Base-by-base conservation (phyloP, 2,329 filamentous ascomycete genomes). In the Penicillium crustosum region DNA sequence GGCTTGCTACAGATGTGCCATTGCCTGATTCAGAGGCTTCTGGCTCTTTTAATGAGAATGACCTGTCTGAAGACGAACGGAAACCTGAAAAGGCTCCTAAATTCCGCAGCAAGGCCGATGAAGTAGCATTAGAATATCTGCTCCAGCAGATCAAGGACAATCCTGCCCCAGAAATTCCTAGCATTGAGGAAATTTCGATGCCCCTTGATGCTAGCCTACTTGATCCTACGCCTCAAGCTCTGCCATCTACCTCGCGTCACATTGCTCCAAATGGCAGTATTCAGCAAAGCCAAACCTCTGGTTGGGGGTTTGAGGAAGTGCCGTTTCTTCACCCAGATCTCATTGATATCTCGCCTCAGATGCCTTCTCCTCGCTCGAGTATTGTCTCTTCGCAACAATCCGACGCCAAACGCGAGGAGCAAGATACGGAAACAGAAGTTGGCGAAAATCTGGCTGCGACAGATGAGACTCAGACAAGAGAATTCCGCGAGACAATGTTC, bases 401-500 rank as follows among this genome's bases (percentile, higher is more conserved):
- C 15, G 10, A n/a, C 17, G 12, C 7, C 12, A 21, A 39, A 23
- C 17, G 2, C 17, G 42, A 15, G 4, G n/a, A 33, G 4, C 25
- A 44, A n/a, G 31, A 15, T 52, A 2, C 38, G 13, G 19, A n/a
- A 6, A 6, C 47, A 23, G 10, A 38, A 17, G 5, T 23, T 10
- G 15, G 10, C 10, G 53, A 56, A 27, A 44, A 8, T 2, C n/a
- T 56, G n/a, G 47, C 29, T 19, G 6, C 21, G 3, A 33, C 15
- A 5, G 53, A 44, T 0, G 53, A 56, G 19, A 38, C 23, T 12
- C 23, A 38, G 12, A 56, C 47, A 12, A 31, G 53, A 19, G 39
- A 38, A 29, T 51, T 51, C 25, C 48, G 9, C 9, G 21, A 44
- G 53, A 45, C 47, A 23, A 56, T 56, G 53, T 52, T 38, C 4